A percentile compares a stretch with the other conserved stretches of the same genome.
Evolutionary conservation across 75 land plant genomes (phyloP).

Genomic region (Pinus albicaulis): DNA sequence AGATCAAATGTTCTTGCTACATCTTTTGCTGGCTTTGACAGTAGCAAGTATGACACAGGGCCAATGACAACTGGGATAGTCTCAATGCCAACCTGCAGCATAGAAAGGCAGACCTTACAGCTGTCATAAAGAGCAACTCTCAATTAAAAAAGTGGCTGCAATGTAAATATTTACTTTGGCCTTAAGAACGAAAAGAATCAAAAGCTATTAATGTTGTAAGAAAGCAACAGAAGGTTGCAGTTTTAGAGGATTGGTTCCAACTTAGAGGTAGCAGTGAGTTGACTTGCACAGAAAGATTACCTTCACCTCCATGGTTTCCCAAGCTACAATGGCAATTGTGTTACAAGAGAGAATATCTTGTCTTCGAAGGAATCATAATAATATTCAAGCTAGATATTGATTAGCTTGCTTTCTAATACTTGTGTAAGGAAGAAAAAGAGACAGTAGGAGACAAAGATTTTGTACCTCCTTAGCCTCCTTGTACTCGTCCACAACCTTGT

Average conservation of each 20-base stretch:
- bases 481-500: constrained; percentile 48
- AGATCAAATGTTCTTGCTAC: constrained; percentile 49
- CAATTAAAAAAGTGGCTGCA: neutral
- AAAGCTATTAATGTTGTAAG: neutral
- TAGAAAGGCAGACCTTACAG: neutral
- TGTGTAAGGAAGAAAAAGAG: constrained; percentile 3
- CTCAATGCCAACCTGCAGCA: constrained; percentile 41
- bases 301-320: constrained; percentile 19
- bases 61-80: constrained; percentile 55
- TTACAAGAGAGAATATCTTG: too few relatives aligned
- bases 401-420: constrained; percentile 15
- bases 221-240: too few relatives aligned
- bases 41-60: constrained; percentile 58
- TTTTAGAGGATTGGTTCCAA: too few relatives aligned
- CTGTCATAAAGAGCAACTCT: neutral
- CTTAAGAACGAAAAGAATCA: neutral
- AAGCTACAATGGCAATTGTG: neutral
- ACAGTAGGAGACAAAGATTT: neutral
- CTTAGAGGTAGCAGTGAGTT: constrained; percentile 8
- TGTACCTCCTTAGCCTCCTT: constrained; percentile 53
- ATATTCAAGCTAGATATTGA: constrained; percentile 18
- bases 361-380: constrained; percentile 10
- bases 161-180: neutral
- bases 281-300: constrained; percentile 2
- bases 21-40: constrained; percentile 65